These are phyloP conservation scores for Termitomyces sp. DNA, from an alignment of 768 basidiomycete genomes.

Conservation along the genomic window DNA sequence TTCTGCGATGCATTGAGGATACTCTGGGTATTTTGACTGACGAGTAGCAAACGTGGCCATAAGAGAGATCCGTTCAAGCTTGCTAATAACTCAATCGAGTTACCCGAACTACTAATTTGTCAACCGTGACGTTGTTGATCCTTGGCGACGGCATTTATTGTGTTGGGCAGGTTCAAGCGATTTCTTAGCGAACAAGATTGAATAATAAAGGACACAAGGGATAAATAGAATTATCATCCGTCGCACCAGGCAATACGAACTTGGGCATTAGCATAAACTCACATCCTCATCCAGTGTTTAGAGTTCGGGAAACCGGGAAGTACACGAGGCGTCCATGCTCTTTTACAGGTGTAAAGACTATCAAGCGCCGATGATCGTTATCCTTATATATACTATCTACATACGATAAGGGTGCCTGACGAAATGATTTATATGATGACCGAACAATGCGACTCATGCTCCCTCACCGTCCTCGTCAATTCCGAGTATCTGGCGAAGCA, in stretches of 20 bases:
- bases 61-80: background rate
- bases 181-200: background rate
- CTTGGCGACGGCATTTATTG: background rate
- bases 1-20: background rate
- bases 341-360: background rate
- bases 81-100: background rate
- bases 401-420: background rate
- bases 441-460: background rate
- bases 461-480: conserved; percentile 38
- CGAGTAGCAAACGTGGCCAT: background rate
- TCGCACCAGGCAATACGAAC: background rate
- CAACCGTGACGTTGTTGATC: background rate
- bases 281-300: background rate
- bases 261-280: background rate
- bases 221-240: background rate
- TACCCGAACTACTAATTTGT: background rate
- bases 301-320: background rate
- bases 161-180: background rate
- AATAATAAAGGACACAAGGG: no score
- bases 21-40: background rate
- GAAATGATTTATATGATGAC: background rate
- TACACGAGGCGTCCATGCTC: background rate
- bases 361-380: background rate
- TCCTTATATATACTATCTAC: background rate
- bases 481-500: conserved; percentile 77